Evolutionary conservation across 225 moss, liverwort and hornwort genomes (phyloP), one percentile per base, ranked within the genome.

Genomic region (Lunularia cruciata): DNA sequence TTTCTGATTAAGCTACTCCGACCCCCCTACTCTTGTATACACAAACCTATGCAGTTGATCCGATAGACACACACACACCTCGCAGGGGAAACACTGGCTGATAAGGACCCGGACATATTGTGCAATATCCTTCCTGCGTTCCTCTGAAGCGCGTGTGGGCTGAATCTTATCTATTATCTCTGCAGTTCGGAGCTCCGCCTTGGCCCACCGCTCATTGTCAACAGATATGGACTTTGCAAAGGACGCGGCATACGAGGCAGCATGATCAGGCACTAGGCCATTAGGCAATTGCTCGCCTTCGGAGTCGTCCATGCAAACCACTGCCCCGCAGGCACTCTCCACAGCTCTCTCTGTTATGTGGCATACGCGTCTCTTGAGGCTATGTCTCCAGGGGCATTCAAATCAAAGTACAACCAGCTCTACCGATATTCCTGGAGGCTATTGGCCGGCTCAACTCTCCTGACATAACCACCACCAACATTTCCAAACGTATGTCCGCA

Each of bases 281-380:
- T 77, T 77, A 65, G 81, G 83, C 83, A 83, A 78, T 73, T 79
- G 83, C 77, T 86, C 42, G 67, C 45, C 81, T 84, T 76, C 83
- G 72, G 83, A 75, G 84, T 88, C 90, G 88, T 86, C 92, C 92
- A 93, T 93, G 62, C 83, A 85, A 85, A 69, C 81, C 65, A 60
- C 72, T 78, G 73, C 68, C 80, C 42, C 40, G 54, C 30, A 59
- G 71, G 71, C 66, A 54, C 54, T 57, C 47, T 60, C 54, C 46
- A 34, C 37, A 20, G 54, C 51, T 31, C 22, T 33, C 47, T 30
- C 53, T 59, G 49, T 34, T 43, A 27, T 65, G 62, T 55, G 57
- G 67, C 70, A 63, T 47, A 74, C 57, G 56, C 42, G 57, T 47
- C 30, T 36, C n/a, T 11, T 40, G 36, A 49, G 37, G 35, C 39